These are phyloP conservation scores for Rhazya stricta DNA, from an alignment of 257 asterid species.

Conservation along the genomic window DNA sequence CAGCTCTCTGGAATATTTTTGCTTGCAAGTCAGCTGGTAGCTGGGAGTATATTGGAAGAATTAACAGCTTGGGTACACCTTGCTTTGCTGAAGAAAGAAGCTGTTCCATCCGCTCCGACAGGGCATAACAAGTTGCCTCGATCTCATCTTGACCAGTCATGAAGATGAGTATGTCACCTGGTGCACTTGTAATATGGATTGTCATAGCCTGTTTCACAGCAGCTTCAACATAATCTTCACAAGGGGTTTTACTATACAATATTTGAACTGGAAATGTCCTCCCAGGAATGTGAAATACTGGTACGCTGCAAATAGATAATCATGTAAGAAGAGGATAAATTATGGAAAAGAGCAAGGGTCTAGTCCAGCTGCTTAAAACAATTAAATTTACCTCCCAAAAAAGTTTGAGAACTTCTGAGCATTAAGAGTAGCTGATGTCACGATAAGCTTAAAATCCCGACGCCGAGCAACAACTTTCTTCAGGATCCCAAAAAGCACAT, in stretches of 20 bases:
- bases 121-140: slow-evolving; percentile 93
- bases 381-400: slow-evolving; percentile 71
- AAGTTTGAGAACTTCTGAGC: slow-evolving; percentile 85
- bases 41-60: slow-evolving; percentile 96
- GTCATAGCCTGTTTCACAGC: slow-evolving; percentile 95
- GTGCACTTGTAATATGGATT: slow-evolving; percentile 87
- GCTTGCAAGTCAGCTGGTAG: slow-evolving; percentile 98
- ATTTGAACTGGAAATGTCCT: slow-evolving; percentile 86
- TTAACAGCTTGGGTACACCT: slow-evolving; percentile 65
- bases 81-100: slow-evolving; percentile 62
- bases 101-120: slow-evolving; percentile 88
- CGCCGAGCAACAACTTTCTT: slow-evolving; percentile 93
- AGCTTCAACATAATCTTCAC: slow-evolving; percentile 95
- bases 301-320: slow-evolving; percentile 57
- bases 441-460: slow-evolving; percentile 94
- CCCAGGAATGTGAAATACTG: slow-evolving; percentile 92
- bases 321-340: not conserved
- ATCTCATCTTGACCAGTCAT: slow-evolving; percentile 99
- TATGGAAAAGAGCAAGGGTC: not conserved
- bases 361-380: slow-evolving; percentile 7
- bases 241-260: slow-evolving; percentile 78
- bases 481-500: slow-evolving; percentile 89
- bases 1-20: slow-evolving; percentile 85
- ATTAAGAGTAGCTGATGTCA: slow-evolving; percentile 93
- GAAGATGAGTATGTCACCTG: slow-evolving; percentile 93